These are phyloP conservation scores for Sclerotinia spermophila DNA, from an alignment of 2,329 filamentous ascomycete species.

Conservation along the genomic window DNA sequence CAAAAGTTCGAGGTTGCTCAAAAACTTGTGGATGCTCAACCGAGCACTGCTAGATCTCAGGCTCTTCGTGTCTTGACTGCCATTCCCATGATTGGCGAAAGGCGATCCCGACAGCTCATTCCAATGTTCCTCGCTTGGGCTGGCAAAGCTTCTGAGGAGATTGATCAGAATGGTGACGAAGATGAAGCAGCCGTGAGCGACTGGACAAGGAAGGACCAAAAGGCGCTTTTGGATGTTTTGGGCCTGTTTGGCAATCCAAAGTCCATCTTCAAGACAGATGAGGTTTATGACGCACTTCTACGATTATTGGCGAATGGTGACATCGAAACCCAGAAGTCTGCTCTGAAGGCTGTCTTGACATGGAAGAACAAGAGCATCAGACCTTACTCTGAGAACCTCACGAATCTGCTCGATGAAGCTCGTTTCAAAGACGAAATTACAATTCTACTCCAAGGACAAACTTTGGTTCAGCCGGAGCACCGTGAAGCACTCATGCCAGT, in stretches of 20 bases:
- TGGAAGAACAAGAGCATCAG: slow-evolving; percentile 80
- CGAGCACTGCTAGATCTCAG: slow-evolving; percentile 64
- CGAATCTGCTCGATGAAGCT: slow-evolving; percentile 84
- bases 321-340: slow-evolving; percentile 78
- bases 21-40: slow-evolving; percentile 47
- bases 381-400: slow-evolving; percentile 78
- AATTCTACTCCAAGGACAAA: slow-evolving; percentile 75
- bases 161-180: slow-evolving; percentile 31
- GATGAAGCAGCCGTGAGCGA: slow-evolving; percentile 40
- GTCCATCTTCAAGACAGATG: slow-evolving; percentile 72
- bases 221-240: slow-evolving; percentile 77
- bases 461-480: slow-evolving; percentile 70
- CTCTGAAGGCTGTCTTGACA: slow-evolving; percentile 77
- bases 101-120: slow-evolving; percentile 76
- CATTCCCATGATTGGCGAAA: slow-evolving; percentile 76
- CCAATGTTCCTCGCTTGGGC: slow-evolving; percentile 84
- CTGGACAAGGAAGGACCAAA: slow-evolving; percentile 78
- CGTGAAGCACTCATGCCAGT: slow-evolving; percentile 75
- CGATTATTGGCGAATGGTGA: slow-evolving; percentile 82
- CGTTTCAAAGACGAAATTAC: slow-evolving; percentile 93
- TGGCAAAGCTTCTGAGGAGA: slow-evolving; percentile 43
- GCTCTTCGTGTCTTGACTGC: slow-evolving; percentile 74
- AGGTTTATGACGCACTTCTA: slow-evolving; percentile 73
- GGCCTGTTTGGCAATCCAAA: slow-evolving; percentile 82
- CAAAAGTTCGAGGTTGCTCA: slow-evolving; percentile 64